Conservation (phyloP, 495 filamentous ascomycete genomes). For the Neurospora hispaniola region DNA sequence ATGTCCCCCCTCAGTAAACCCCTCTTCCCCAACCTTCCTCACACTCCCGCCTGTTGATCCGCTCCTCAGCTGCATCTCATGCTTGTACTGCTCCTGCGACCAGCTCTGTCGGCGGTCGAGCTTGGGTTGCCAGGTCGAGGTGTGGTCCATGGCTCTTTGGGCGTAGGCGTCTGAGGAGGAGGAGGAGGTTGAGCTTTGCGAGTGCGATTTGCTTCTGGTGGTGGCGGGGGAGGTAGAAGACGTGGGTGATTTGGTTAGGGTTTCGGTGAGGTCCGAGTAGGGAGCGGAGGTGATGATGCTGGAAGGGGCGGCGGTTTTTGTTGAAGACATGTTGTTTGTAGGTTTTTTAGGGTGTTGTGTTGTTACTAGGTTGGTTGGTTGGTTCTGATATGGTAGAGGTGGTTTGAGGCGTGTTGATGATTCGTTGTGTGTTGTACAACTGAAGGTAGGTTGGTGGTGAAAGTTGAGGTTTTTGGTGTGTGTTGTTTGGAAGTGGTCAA, state of each 20-base stretch:
- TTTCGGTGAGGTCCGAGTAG: background rate
- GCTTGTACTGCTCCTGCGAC: constrained; percentile 36
- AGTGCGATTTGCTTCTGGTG: background rate
- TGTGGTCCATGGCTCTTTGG: constrained; percentile 25
- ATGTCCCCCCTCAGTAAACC: constrained; percentile 23
- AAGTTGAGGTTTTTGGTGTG: too few species aligned
- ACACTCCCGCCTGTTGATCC: constrained; percentile 6
- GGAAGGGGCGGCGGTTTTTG: background rate
- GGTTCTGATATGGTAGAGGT: background rate
- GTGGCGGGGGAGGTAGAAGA: background rate
- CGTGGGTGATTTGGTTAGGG: background rate
- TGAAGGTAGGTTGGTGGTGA: background rate
- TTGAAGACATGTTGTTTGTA: background rate
- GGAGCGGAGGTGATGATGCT: background rate
- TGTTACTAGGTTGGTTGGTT: background rate
- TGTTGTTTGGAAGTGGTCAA: background rate
- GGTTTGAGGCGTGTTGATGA: background rate
- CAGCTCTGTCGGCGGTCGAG: constrained; percentile 35
- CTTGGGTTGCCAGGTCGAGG: constrained; percentile 32
- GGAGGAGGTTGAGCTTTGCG: background rate
- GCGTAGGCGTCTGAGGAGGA: constrained; percentile 15
- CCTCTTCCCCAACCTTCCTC: constrained; percentile 4
- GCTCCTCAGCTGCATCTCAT: constrained; percentile 20
- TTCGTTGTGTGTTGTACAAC: background rate
- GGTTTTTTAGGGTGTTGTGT: background rate